A percentile compares a stretch with the other conserved stretches of the same genome.
These are phyloP conservation scores for Auricularia sp. DNA, from an alignment of 768 basidiomycete species.

Conservation along the genomic window DNA sequence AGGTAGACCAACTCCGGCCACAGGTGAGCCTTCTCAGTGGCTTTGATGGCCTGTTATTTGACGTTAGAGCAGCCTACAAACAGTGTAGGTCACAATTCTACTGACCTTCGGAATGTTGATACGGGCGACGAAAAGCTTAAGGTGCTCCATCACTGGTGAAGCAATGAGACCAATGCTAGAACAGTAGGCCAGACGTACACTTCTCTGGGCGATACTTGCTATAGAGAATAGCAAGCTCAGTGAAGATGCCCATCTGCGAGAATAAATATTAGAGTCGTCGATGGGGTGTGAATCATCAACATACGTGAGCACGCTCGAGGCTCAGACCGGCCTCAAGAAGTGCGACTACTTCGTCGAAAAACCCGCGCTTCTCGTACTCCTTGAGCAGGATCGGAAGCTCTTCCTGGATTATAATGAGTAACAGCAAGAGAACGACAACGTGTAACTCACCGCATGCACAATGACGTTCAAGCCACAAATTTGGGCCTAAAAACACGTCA, in stretches of 20 bases:
- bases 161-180: not conserved
- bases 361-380: slow-evolving; percentile 82
- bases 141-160: slow-evolving; percentile 86
- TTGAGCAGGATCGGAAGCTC: slow-evolving; percentile 65
- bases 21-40: slow-evolving; percentile 90
- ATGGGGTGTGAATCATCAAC: slow-evolving; percentile 11
- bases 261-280: no score
- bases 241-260: slow-evolving; percentile 87
- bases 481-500: slow-evolving; percentile 52
- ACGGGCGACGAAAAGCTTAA: slow-evolving; percentile 89
- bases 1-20: slow-evolving; percentile 98
- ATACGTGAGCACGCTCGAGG: slow-evolving; percentile 86
- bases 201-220: slow-evolving; percentile 94
- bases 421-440: not conserved
- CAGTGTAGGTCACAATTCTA: not conserved
- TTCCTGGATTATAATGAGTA: slow-evolving; percentile 37
- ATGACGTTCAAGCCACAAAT: slow-evolving; percentile 98
- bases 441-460: slow-evolving; percentile 58
- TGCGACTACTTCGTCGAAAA: slow-evolving; percentile 88
- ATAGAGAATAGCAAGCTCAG: slow-evolving; percentile 81
- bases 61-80: not conserved
- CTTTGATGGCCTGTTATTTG: slow-evolving; percentile 66
- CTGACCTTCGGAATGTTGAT: slow-evolving; percentile 93
- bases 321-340: slow-evolving; percentile 92
- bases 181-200: slow-evolving; percentile 38